Evolutionary conservation across 176 grass and related monocot species (phyloP).

Genomic region (Rhynchospora tenuis): DNA sequence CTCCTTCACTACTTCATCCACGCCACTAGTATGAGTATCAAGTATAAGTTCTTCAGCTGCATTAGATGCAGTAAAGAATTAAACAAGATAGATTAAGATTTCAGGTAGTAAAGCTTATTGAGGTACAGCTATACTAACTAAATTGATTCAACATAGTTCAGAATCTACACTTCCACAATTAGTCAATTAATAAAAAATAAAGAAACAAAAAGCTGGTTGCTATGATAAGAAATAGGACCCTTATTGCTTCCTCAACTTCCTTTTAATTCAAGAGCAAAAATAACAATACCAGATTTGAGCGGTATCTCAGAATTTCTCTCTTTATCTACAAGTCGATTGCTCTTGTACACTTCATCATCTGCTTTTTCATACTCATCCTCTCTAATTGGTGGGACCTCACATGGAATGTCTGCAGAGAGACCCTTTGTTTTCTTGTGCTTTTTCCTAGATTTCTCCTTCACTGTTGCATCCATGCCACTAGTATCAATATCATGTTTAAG

Average conservation of each 20-base stretch:
- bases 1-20: constrained; percentile 13
- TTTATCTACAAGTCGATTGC: background rate
- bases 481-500: too few relatives aligned
- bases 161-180: background rate
- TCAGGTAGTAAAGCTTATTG: background rate
- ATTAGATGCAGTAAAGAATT: constrained; percentile 27
- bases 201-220: too few relatives aligned
- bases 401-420: constrained; percentile 25
- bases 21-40: constrained; percentile 4
- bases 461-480: background rate
- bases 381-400: constrained; percentile 23
- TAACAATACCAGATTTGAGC: constrained; percentile 8
- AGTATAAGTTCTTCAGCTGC: constrained; percentile 3
- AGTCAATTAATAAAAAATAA: too few relatives aligned
- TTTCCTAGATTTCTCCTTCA: constrained; percentile 25
- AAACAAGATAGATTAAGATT: constrained; percentile 8
- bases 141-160: background rate
- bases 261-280: background rate
- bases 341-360: constrained; percentile 15
- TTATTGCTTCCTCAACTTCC: background rate
- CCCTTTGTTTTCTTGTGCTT: constrained; percentile 38
- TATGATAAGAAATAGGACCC: background rate
- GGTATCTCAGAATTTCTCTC: background rate
- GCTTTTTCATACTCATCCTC: constrained; percentile 21
- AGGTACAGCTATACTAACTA: background rate